Base-by-base conservation (phyloP, 2,329 filamentous ascomycete species). In the Sclerotinia sclerotiorum region DNA sequence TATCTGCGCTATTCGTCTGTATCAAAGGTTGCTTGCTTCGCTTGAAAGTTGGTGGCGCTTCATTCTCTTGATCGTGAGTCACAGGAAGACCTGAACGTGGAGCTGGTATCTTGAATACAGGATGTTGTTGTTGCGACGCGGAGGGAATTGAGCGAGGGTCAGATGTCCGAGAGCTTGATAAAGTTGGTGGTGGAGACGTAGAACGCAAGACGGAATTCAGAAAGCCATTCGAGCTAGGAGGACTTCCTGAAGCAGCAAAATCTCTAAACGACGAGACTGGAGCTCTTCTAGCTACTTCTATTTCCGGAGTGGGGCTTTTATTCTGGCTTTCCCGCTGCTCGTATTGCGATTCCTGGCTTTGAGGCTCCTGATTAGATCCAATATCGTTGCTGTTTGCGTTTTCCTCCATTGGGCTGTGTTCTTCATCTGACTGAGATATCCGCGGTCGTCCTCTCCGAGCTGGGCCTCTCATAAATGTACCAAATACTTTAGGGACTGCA, bases 21-120 rank as follows among this genome's bases (percentile, higher is more conserved):
- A 74, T 72, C 11, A 73, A 62, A 17, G 74, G 69, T 49, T 75
- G 74, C 39, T 77, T 77, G 24, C 77, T 78, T 27, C 75, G 85
- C 77, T 86, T 90, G 78, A 92, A 90, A 0, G 87, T 90, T 35
- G 89, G 86, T 3, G 89, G 89, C 4, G 87, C 84, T 70, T 95
- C 88, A 76, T 97, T 97, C 78, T 97, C 94, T 77, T 97, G 93
- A 74, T 97, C 92, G 70, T 90, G 84, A 4, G 81, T 80, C 1
- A 89, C 85, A 24, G 89, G 87, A 58, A 91, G 77, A 63, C 85
- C 82, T 11, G 84, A 79, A 24, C 86, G 84, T 48, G 84, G 80
- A 17, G 83, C 81, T 57, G 86, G 85, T 19, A 87, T 78, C 73
- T 83, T 87, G 77, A 88, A 89, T 8, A 84, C 82, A n/a, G 85